phyloP scores from a whole-genome alignment of 202 grass and related monocot species.

The Brachypodium distachyon region DNA sequence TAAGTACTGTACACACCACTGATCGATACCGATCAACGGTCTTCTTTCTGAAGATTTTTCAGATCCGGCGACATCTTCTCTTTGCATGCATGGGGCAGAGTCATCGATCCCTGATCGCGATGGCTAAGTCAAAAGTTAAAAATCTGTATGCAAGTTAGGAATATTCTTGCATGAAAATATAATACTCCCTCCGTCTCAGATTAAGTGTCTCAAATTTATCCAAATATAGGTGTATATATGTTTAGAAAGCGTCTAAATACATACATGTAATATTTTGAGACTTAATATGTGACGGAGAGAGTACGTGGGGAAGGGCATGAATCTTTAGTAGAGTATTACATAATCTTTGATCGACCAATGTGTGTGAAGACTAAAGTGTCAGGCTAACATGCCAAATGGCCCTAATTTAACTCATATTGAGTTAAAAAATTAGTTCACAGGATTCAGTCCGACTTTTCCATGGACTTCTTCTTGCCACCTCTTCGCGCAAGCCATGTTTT shows the following conservation, averaged over 20 bases:
- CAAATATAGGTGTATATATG: too few relatives aligned
- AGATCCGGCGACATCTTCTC: conserved; percentile 4
- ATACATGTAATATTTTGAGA: too few relatives aligned
- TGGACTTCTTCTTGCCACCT: neutral
- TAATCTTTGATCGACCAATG: neutral
- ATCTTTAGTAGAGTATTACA: neutral
- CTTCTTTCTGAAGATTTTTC: neutral
- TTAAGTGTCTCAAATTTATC: too few relatives aligned
- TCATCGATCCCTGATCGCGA: neutral
- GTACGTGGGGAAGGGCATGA: neutral
- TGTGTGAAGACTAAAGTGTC: conserved; percentile 5
- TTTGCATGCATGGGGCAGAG: neutral
- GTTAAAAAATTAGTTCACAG: neutral
- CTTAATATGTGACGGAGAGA: too few relatives aligned
- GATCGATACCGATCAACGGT: neutral
- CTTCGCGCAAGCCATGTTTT: neutral
- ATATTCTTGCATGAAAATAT: conserved; percentile 12
- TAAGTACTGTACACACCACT: neutral
- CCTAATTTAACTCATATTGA: neutral
- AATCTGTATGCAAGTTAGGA: conserved; percentile 18
- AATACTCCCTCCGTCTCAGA: too few relatives aligned
- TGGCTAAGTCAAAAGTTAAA: conserved; percentile 12
- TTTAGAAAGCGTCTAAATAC: too few relatives aligned
- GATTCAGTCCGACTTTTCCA: neutral
- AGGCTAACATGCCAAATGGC: conserved; percentile 1